Base-by-base conservation (phyloP, 169 alveolate species). In the Plasmodium knowlesi region DNA sequence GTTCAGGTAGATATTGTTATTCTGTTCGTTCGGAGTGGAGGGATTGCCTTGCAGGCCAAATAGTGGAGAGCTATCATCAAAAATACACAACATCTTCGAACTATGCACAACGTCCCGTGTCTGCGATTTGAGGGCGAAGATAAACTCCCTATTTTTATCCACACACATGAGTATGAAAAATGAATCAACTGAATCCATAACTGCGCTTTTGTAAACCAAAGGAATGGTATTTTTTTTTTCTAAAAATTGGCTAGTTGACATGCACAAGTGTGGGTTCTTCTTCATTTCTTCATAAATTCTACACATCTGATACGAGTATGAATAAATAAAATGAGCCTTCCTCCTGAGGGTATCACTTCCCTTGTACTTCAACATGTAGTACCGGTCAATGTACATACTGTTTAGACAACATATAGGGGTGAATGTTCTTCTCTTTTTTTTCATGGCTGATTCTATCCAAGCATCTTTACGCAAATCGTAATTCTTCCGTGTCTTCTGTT, bases 131-230 rank as follows among this genome's bases (percentile, higher is more conserved):
- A 91, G 61, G 4, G 61, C 92, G 43, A 91, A 91, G n/a, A 91
- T 46, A 41, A 22, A 61, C 76, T 91, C 81, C n/a, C 73, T 32
- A 12, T 74, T 50, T 82, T 50, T 78, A 39, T 91, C 95, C 4
- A 91, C 72, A 25, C 95, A 91, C 57, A 91, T 34, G 72, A 91
- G 61, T n/a, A 91, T 50, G 83, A 91, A 91, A 82, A 76, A 91
- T 16, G 95, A 81, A 43, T 91, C 95, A 16, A 91, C 50, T 5
- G 83, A 46, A 81, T 80, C 86, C 8, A 91, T 71, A 9, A 91
- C 74, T 8, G 32, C 28, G 50, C 95, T 81, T 91, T 91, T 91
- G 43, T 46, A 73, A 1, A 73, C 81, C 53, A 91, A 57, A 0
- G 95, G 95, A 14, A 91, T 91, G 19, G 83, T 32, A 70, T 39